Conservation (phyloP, 2,329 filamentous ascomycete species). For the Talaromyces funiculosus region DNA sequence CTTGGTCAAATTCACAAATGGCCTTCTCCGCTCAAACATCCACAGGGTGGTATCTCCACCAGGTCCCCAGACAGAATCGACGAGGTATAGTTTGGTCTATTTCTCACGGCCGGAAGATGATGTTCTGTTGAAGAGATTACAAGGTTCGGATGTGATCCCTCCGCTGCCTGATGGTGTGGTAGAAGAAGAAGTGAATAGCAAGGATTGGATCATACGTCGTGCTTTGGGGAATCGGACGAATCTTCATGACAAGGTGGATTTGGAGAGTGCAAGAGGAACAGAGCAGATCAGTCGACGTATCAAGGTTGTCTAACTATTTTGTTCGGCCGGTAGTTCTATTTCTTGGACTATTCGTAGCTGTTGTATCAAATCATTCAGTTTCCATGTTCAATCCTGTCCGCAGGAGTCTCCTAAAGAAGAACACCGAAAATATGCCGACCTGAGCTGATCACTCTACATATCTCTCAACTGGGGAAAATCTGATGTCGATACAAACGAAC, state of each 20-base stretch:
- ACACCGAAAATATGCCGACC: neutral
- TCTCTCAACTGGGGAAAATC: neutral
- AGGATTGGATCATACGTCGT: conserved; percentile 39
- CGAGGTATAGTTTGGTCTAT: conserved; percentile 51
- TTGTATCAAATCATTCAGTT: neutral
- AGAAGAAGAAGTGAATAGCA: conserved; percentile 36
- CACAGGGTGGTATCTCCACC: conserved; percentile 49
- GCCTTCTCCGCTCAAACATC: conserved; percentile 36
- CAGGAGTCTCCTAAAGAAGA: neutral
- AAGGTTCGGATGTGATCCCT: conserved; percentile 32
- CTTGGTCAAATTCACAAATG: conserved; percentile 42
- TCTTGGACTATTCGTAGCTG: no score
- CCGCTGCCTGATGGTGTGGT: conserved; percentile 24
- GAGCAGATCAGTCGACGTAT: conserved; percentile 32
- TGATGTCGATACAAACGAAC: neutral
- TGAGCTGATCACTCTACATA: neutral
- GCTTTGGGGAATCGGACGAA: conserved; percentile 32
- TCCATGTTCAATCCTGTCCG: neutral
- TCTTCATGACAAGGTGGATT: conserved; percentile 25
- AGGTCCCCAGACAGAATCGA: conserved; percentile 40
- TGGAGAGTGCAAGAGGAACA: conserved; percentile 29
- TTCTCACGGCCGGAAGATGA: conserved; percentile 49
- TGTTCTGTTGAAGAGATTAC: conserved; percentile 38
- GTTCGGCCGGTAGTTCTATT: conserved; percentile 15
- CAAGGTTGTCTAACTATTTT: no score